These are phyloP conservation scores for Russula sp. DNA, from an alignment of 768 basidiomycete species.

Conservation along the genomic window DNA sequence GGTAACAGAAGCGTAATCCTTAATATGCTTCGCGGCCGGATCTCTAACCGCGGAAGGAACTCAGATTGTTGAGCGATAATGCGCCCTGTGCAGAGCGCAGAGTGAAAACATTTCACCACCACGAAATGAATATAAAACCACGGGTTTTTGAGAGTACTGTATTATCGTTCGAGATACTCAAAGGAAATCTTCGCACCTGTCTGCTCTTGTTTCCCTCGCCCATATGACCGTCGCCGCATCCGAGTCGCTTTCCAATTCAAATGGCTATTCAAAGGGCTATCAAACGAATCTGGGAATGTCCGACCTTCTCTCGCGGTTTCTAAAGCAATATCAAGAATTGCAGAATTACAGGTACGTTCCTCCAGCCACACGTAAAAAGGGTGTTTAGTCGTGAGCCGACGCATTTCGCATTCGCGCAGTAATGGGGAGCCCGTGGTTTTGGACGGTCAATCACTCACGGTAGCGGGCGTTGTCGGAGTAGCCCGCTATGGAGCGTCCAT, in stretches of 20 bases:
- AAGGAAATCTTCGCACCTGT: not conserved
- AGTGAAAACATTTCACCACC: no score
- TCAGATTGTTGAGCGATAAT: not conserved
- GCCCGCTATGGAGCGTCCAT: slow-evolving; percentile 57
- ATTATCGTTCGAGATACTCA: no score
- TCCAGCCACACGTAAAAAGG: not conserved
- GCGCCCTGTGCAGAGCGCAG: not conserved
- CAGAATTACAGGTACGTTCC: slow-evolving; percentile 53
- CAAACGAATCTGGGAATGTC: slow-evolving; percentile 6
- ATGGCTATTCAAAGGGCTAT: not conserved
- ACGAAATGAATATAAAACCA: no score
- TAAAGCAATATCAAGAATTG: slow-evolving; percentile 55
- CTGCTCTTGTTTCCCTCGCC: not conserved
- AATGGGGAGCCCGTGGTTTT: slow-evolving; percentile 58
- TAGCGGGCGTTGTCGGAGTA: slow-evolving; percentile 71
- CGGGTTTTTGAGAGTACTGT: no score
- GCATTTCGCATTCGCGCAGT: slow-evolving; percentile 32
- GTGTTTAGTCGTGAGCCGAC: not conserved
- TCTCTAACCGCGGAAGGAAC: slow-evolving; percentile 10
- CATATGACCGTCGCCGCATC: slow-evolving; percentile 4
- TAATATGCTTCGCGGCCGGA: not conserved
- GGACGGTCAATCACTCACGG: slow-evolving; percentile 64
- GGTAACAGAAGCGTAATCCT: no score
- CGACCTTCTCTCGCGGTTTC: slow-evolving; percentile 49
- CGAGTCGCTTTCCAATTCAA: not conserved